phyloP scores from a whole-genome alignment of 805 yeast species.

The Torulaspora franciscae region DNA sequence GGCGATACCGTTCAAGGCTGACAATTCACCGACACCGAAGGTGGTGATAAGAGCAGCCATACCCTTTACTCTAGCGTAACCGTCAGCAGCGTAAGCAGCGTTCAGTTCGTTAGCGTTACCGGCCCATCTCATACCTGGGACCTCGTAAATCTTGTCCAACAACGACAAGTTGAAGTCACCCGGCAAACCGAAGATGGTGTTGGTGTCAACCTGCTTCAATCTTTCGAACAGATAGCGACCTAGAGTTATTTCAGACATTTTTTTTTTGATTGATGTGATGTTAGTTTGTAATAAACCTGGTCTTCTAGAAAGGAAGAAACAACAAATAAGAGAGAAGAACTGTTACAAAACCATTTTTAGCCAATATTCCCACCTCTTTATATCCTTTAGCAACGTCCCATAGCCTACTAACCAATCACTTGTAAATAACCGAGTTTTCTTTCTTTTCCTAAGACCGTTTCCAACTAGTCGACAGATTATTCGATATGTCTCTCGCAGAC shows the following conservation, averaged over 20 bases:
- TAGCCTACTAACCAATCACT: neutral
- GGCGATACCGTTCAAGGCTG: conserved; percentile 80
- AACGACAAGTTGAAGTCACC: conserved; percentile 76
- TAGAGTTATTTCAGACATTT: conserved; percentile 50
- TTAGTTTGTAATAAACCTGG: conserved; percentile 3
- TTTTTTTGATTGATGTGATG: conserved; percentile 3
- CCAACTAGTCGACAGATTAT: neutral
- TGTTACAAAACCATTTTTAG: no score
- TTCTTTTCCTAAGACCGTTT: conserved; percentile 3
- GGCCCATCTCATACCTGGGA: conserved; percentile 76
- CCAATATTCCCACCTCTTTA: no score
- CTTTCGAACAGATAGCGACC: conserved; percentile 79
- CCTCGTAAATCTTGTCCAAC: conserved; percentile 68
- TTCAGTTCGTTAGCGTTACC: conserved; percentile 89
- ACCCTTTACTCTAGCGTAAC: conserved; percentile 78
- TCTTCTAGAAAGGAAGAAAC: neutral
- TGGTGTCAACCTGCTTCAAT: conserved; percentile 63
- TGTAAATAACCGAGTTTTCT: conserved; percentile 4
- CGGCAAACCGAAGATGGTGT: conserved; percentile 74
- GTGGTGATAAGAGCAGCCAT: conserved; percentile 73
- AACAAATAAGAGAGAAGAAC: neutral
- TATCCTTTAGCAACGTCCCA: neutral
- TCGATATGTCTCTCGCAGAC: neutral
- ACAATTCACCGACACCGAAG: conserved; percentile 86
- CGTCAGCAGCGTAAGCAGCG: conserved; percentile 81